Evolutionary conservation across 371 early-diverging fungal species (phyloP), one percentile per base, ranked within the genome.

Genomic region (Mucor indicus): DNA sequence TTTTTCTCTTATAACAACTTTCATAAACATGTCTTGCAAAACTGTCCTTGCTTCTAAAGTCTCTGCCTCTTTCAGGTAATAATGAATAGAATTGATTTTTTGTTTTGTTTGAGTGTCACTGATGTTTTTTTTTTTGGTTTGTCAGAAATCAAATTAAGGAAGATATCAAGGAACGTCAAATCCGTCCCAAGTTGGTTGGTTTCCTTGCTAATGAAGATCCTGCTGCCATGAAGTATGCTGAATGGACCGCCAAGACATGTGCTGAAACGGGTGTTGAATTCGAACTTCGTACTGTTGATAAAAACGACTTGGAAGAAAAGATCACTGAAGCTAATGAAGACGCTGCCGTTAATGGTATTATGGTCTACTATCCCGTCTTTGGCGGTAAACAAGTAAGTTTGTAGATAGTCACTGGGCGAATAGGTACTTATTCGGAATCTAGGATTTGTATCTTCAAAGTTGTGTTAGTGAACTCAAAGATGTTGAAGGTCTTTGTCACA

Each of bases 321-420:
- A 86, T 96, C 51, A 72, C 86, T 23, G 90, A 89, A 38, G 96
- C 95, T 23, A 98, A 98, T 72, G 70, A 81, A 50, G 97, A 96
- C 48, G 51, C 60, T 12, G 50, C 44, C 1, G 89, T 96, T 17
- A 84, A 94, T 62, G 98, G 96, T 25, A 95, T 95, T 58, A 89
- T 95, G 84, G 91, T 96, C 33, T 91, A 92, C 69, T 97, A 96
- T 60, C 96, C 96, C 3, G 96, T 96, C 12, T 96, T 91, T 76
- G 92, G 92, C 23, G 89, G 87, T 49, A 80, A 89, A 32, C 92
- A 91, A 81, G 86, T 85, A 76, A 43, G 16, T 16, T 47, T 50
- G 48, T 37, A 32, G 11, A 40, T 29, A 12, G 23, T 21, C 16
- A 42, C 20, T 31, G 15, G 19, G 19, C 4, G 12, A 21, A 27